Percentiles rank a stretch among this genome's conserved stretches.
Conservation (phyloP, 257 asterid species). For the Solanum virginianum region DNA sequence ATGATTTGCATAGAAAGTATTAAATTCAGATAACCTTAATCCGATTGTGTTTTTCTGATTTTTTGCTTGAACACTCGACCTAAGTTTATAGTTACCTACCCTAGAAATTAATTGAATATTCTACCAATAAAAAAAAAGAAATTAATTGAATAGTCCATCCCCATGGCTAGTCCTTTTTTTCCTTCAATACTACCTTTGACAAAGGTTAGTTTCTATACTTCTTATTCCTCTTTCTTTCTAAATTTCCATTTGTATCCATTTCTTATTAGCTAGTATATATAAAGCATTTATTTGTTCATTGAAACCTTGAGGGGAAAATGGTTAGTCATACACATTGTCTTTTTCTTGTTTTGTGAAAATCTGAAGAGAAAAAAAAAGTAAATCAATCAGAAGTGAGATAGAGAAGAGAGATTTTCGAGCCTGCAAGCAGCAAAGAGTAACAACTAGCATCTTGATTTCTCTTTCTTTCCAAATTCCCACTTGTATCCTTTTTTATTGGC, state of each 20-base stretch:
- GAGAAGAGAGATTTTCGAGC: neutral
- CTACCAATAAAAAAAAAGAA: neutral
- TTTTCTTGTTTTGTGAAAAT: neutral
- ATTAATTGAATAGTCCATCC: neutral
- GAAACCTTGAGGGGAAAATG: neutral
- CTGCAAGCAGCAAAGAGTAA: neutral
- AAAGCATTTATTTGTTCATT: neutral
- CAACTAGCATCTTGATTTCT: neutral
- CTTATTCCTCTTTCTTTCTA: neutral
- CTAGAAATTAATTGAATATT: neutral
- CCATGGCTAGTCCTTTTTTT: neutral
- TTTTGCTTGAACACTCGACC: neutral
- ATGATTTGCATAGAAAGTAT: rapidly evolving
- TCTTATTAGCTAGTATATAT: neutral
- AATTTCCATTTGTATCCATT: neutral
- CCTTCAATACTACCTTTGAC: neutral
- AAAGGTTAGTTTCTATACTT: neutral
- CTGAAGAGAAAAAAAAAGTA: neutral
- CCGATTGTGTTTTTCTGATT: neutral
- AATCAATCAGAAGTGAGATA: neutral
- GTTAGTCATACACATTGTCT: neutral
- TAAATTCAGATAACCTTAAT: neutral
- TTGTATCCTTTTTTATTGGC: neutral
- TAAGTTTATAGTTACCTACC: neutral
- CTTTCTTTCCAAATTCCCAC: neutral